phyloP scores from a whole-genome alignment of 2,329 filamentous ascomycete species.

The Xylariaceae sp. region DNA sequence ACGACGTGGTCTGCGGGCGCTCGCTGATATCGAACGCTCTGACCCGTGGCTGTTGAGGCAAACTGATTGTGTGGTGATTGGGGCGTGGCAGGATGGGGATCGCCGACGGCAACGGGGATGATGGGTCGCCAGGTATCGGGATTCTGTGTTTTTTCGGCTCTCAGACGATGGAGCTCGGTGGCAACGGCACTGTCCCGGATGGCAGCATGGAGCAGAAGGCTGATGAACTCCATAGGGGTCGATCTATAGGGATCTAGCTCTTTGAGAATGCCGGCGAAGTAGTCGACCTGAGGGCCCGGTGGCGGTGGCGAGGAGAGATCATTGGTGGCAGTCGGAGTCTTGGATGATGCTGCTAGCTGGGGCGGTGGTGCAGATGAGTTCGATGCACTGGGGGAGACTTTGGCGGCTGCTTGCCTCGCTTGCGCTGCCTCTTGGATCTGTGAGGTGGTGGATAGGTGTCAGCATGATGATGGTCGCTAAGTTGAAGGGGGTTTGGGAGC shows the following conservation, averaged over 20 bases:
- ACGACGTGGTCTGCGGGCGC: too few species aligned
- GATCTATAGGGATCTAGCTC: slow-evolving; percentile 17
- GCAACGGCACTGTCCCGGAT: slow-evolving; percentile 18
- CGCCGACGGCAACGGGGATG: background rate
- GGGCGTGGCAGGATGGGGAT: background rate
- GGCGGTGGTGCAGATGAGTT: too few species aligned
- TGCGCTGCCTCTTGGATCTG: too few species aligned
- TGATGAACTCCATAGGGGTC: slow-evolving; percentile 21
- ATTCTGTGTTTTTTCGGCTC: slow-evolving; percentile 12
- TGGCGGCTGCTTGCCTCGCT: too few species aligned
- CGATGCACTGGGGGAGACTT: too few species aligned
- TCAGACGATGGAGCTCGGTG: slow-evolving; percentile 11
- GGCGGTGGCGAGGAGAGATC: background rate
- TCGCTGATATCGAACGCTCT: too few species aligned
- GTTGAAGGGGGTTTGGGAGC: too few species aligned
- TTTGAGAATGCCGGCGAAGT: slow-evolving; percentile 16
- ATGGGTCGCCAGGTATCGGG: slow-evolving; percentile 15
- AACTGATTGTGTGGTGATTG: background rate
- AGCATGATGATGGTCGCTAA: too few species aligned
- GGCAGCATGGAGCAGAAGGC: slow-evolving; percentile 20
- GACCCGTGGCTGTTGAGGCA: too few species aligned
- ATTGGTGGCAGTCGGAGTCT: too few species aligned
- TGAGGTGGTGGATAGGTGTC: too few species aligned
- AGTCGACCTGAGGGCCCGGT: background rate
- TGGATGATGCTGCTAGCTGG: too few species aligned